Evolutionary conservation across 2,329 filamentous ascomycete genomes (phyloP).

Genomic region (Fulvia fulva): DNA sequence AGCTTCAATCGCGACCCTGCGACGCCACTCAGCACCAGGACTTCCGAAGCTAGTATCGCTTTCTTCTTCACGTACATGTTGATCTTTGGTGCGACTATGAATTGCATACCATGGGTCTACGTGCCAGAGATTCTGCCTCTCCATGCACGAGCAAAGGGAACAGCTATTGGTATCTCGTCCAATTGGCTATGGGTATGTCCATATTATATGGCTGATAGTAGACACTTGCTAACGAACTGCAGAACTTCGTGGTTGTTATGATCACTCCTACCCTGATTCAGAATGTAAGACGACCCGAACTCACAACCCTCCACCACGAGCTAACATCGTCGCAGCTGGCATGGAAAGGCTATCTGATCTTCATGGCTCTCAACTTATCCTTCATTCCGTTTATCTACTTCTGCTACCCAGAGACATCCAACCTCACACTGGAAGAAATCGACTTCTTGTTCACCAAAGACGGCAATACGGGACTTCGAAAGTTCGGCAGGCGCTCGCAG

Average conservation of each 20-base stretch:
- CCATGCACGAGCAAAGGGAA: conserved; percentile 49
- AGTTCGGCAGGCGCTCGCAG: conserved; percentile 19
- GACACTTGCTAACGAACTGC: conserved; percentile 11
- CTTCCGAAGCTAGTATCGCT: conserved; percentile 45
- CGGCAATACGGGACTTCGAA: conserved; percentile 23
- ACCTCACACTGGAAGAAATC: conserved; percentile 43
- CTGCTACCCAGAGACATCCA: conserved; percentile 42
- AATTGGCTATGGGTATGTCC: conserved; percentile 45
- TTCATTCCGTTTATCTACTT: conserved; percentile 49
- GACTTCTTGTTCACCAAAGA: conserved; percentile 40
- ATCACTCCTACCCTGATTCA: conserved; percentile 49
- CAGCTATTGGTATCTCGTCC: conserved; percentile 46
- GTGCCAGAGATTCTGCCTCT: conserved; percentile 50
- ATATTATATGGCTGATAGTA: background rate
- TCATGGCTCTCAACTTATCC: conserved; percentile 47
- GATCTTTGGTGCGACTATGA: conserved; percentile 39
- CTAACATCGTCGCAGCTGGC: conserved; percentile 35
- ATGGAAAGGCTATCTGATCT: conserved; percentile 53
- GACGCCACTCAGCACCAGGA: conserved; percentile 35
- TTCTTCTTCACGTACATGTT: conserved; percentile 48
- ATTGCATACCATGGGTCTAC: conserved; percentile 51
- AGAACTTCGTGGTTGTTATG: conserved; percentile 52
- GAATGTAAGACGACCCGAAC: conserved; percentile 20
- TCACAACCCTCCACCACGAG: background rate
- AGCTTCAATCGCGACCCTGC: conserved; percentile 37